Percentiles rank a stretch among this genome's conserved stretches.
Conservation (phyloP, 2,329 filamentous ascomycete species). For the Botrytis squamosa region DNA sequence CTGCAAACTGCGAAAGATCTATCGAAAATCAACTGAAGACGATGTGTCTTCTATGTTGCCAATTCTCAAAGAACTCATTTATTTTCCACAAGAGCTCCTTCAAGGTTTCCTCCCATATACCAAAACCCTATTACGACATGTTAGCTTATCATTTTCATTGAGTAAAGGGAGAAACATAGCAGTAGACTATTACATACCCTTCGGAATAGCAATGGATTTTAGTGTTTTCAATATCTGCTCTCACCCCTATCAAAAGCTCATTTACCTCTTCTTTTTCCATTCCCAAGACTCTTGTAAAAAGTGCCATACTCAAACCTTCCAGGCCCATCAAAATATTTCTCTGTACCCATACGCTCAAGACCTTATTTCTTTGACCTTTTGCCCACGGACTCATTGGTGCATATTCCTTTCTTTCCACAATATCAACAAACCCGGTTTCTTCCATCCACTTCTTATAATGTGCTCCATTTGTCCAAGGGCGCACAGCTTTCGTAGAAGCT, state of each 20-base stretch:
- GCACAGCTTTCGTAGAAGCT: constrained; percentile 25
- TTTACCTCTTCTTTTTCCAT: constrained; percentile 35
- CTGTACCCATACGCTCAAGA: constrained; percentile 29
- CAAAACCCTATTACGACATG: background rate
- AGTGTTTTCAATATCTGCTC: constrained; percentile 24
- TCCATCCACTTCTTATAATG: constrained; percentile 35
- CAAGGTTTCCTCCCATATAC: constrained; percentile 12
- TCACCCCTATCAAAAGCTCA: constrained; percentile 28
- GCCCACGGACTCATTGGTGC: constrained; percentile 35
- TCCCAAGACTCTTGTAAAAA: constrained; percentile 32
- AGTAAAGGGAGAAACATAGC: background rate
- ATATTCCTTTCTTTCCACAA: constrained; percentile 34
- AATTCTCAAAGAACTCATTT: background rate
- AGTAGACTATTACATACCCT: background rate
- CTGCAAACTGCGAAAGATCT: background rate
- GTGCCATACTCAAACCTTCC: constrained; percentile 26
- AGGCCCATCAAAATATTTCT: constrained; percentile 29
- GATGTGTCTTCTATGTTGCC: background rate
- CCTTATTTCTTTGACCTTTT: constrained; percentile 33
- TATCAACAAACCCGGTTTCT: constrained; percentile 33
- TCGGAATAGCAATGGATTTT: constrained; percentile 24
- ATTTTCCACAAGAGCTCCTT: background rate
- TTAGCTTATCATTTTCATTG: background rate
- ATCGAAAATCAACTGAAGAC: background rate
- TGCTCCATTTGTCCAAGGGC: constrained; percentile 31